Conservation (phyloP, 2,329 filamentous ascomycete species). For the Neofusicoccum sp. region DNA sequence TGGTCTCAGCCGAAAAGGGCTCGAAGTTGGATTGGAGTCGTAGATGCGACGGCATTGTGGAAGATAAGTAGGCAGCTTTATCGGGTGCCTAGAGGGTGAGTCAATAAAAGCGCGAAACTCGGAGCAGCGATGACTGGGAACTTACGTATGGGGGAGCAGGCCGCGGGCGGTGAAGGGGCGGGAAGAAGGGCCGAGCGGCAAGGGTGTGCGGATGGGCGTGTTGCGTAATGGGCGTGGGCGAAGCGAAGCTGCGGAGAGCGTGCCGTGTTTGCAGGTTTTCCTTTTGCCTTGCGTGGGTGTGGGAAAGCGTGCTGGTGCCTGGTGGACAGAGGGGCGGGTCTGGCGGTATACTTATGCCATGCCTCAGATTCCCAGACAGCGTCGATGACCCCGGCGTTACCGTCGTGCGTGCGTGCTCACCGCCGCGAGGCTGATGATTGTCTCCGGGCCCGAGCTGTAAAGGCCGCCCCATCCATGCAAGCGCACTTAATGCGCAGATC, state of each 20-base stretch:
- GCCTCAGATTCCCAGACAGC: conserved; percentile 17
- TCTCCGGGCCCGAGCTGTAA: conserved; percentile 19
- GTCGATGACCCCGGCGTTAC: conserved; percentile 19
- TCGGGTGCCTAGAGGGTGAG: conserved; percentile 18
- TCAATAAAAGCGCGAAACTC: conserved; percentile 19
- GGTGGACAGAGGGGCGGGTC: conserved; percentile 15
- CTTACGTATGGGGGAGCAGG: conserved; percentile 12
- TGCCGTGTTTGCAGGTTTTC: not conserved
- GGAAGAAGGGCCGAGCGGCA: conserved; percentile 9
- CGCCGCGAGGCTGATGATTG: conserved; percentile 20
- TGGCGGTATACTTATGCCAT: conserved; percentile 21
- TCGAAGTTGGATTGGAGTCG: conserved; percentile 51
- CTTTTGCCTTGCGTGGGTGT: not conserved
- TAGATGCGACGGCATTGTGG: conserved; percentile 52
- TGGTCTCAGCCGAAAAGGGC: conserved; percentile 48
- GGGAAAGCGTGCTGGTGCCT: not conserved
- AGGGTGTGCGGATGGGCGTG: not conserved
- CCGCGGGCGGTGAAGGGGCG: conserved; percentile 22
- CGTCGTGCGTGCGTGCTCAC: conserved; percentile 20
- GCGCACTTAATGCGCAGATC: conserved; percentile 15
- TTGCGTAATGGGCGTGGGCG: conserved; percentile 5
- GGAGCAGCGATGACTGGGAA: conserved; percentile 18
- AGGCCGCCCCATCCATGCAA: conserved; percentile 17
- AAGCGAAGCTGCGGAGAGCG: not conserved
- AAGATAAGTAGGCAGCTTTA: not conserved